Evolutionary conservation across 1,139 yeast species (phyloP).

Genomic region (Kodamaea alishanica): DNA sequence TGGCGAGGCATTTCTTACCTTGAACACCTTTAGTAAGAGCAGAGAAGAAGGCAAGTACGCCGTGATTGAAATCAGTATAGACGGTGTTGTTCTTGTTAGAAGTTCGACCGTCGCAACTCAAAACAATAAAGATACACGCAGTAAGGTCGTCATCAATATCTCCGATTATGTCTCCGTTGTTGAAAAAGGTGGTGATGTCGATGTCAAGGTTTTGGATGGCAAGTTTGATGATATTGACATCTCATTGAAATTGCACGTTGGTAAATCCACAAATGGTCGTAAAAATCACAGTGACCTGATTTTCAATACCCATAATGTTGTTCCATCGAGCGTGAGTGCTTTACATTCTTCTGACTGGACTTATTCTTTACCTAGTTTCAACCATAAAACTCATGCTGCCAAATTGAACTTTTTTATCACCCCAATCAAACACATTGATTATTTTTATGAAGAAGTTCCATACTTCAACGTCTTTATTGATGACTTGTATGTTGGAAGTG

Average conservation of each 20-base stretch:
- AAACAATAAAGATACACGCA: not conserved
- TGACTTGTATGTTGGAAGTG: slow-evolving; percentile 18
- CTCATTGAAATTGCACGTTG: slow-evolving; percentile 3
- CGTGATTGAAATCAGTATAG: slow-evolving; percentile 8
- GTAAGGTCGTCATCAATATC: slow-evolving; percentile 3
- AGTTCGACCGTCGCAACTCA: slow-evolving; percentile 1
- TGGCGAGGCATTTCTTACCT: too few relatives aligned
- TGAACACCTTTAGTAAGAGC: too few relatives aligned
- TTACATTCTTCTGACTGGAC: slow-evolving; percentile 1
- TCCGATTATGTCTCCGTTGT: slow-evolving; percentile 5
- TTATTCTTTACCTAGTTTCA: slow-evolving; percentile 1
- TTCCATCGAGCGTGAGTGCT: slow-evolving; percentile 2
- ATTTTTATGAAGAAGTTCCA: slow-evolving; percentile 23
- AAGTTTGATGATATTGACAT: slow-evolving; percentile 4
- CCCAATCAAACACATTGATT: slow-evolving; percentile 22
- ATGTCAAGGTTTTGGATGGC: slow-evolving; percentile 5
- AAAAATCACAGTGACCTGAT: not conserved
- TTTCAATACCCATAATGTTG: not conserved
- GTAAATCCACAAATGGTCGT: not conserved
- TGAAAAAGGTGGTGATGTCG: slow-evolving; percentile 1
- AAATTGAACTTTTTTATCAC: slow-evolving; percentile 24
- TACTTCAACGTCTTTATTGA: slow-evolving; percentile 22
- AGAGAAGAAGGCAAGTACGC: not conserved
- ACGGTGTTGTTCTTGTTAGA: slow-evolving; percentile 8
- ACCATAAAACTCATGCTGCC: slow-evolving; percentile 26